These are phyloP conservation scores for Rhodotorula graminis DNA, from an alignment of 768 basidiomycete species.

Conservation along the genomic window DNA sequence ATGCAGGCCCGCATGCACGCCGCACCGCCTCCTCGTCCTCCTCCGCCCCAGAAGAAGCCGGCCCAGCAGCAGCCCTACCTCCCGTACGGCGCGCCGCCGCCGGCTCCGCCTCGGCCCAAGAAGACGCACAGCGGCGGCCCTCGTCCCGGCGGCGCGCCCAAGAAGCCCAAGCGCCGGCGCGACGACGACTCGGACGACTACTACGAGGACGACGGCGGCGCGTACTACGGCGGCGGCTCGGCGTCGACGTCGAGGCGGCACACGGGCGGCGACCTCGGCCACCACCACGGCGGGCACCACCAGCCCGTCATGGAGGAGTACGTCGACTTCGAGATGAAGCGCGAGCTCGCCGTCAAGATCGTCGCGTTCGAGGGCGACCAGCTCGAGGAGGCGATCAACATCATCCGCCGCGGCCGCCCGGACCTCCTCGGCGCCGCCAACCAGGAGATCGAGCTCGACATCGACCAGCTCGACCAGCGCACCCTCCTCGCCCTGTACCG, in stretches of 20 bases:
- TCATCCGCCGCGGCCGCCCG: conserved; percentile 89
- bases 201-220: conserved; percentile 38
- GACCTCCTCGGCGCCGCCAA: conserved; percentile 72
- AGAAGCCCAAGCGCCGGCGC: conserved; percentile 33
- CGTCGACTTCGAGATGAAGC: conserved; percentile 93
- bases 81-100: conserved; percentile 12
- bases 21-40: conserved; percentile 19
- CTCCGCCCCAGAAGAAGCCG: conserved; percentile 20
- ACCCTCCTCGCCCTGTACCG: conserved; percentile 93
- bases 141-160: conserved; percentile 5
- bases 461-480: conserved; percentile 76
- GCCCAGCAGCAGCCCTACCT: conserved; percentile 11
- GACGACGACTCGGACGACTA: conserved; percentile 39
- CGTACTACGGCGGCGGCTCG: conserved; percentile 26
- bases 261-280: background rate
- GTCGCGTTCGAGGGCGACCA: conserved; percentile 72
- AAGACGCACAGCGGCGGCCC: conserved; percentile 1
- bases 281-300: too few species aligned
- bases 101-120: conserved; percentile 8
- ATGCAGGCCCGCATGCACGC: conserved; percentile 14
- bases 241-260: conserved; percentile 7
- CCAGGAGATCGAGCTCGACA: conserved; percentile 98
- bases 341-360: conserved; percentile 94
- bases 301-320: conserved; percentile 38
- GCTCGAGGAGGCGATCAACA: conserved; percentile 84